Evolutionary conservation across 768 basidiomycete species (phyloP).

Genomic region (Suillus luteus): DNA sequence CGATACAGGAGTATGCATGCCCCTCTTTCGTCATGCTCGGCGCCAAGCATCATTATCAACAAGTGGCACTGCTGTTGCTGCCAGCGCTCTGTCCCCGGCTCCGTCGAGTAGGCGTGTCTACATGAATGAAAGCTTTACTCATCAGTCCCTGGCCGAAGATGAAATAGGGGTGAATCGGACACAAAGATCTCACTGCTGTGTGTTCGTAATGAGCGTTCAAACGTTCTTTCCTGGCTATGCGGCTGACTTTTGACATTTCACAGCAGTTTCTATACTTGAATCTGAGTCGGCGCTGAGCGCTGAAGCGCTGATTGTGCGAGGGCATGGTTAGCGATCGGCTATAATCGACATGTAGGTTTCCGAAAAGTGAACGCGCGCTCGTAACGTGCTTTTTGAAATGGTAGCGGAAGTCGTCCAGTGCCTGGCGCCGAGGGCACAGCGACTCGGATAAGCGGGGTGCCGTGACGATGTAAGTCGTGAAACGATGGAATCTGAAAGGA

Average conservation of each 20-base stretch:
- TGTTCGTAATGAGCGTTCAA: conserved; percentile 83
- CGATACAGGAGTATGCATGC: no score
- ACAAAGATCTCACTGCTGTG: conserved; percentile 90
- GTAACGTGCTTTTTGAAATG: not conserved
- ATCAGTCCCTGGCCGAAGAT: not conserved
- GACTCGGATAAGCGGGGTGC: not conserved
- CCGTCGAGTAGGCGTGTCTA: conserved; percentile 85
- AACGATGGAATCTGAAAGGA: not conserved
- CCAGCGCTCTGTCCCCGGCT: conserved; percentile 68
- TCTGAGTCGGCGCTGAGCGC: not conserved
- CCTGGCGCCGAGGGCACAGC: not conserved
- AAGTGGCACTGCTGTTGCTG: conserved; percentile 82
- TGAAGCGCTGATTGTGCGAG: not conserved
- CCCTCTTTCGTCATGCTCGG: not conserved
- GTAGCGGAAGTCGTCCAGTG: not conserved
- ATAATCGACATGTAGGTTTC: not conserved
- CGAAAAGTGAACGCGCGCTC: not conserved
- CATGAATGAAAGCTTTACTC: conserved; percentile 8
- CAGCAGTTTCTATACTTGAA: not conserved
- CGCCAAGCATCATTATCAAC: conserved; percentile 35
- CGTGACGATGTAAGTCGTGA: not conserved
- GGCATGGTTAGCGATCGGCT: not conserved
- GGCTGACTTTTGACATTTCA: not conserved
- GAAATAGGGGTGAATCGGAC: conserved; percentile 32
- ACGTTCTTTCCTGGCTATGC: conserved; percentile 39